Base-by-base conservation (phyloP, 768 basidiomycete species). In the Russula foetens region DNA sequence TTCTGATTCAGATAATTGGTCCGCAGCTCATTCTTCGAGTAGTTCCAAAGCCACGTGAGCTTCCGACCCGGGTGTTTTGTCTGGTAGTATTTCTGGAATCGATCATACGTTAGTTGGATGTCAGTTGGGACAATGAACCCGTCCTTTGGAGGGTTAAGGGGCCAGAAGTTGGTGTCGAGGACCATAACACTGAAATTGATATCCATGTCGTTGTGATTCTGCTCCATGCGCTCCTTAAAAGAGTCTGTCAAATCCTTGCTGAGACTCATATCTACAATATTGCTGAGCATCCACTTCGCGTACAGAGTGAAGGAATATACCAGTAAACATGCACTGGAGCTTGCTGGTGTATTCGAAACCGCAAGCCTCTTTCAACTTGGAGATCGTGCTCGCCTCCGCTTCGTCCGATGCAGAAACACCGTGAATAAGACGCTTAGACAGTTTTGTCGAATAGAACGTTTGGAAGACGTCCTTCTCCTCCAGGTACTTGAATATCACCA, bases 291-390 rank as follows among this genome's bases (percentile, higher is more conserved):
- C 39, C 44, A 26, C 21, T 41, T 19, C 12, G 21, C 19, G 54
- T 48, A 19, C 14, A 2, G 1, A 23, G n/a, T n/a, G 45, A 17
- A 29, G 8, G 45, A 21, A 12, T 77, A 14, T 60, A 92, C 92
- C 92, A 39, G 90, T 93, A 73, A 98, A 94, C 96, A 98, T 98
- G 71, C 91, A 86, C 71, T 92, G 90, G 53, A 98, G 76, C 73
- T 98, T 98, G 75, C 88, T 89, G 39, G 94, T 97, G 73, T 98
- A 97, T 68, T 98, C 95, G 75, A 92, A 95, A 56, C 96, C 96
- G 68, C 92, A 97, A 8, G 90, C 89, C 69, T 95, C n/a, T n/a
- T n/a, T 98, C 68, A 99, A 74, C 74, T 97, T 98, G 51, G 92
- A 88, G 67, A 98, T 97, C 96, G 98, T 99, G 72, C 88, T 94